phyloP scores from a whole-genome alignment of 441 rosid species.

The Isatis lusitanica region DNA sequence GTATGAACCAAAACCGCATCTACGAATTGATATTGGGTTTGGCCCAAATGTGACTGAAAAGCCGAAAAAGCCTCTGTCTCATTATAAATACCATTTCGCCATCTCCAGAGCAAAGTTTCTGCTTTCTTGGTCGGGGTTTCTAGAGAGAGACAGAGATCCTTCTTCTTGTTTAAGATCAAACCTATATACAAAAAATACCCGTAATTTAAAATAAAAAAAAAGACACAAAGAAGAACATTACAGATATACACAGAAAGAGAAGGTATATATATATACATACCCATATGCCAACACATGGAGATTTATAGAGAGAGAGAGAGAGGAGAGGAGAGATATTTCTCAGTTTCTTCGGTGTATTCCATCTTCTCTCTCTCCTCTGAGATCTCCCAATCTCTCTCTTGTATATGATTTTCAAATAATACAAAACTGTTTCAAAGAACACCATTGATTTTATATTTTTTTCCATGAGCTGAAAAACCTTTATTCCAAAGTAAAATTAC shows the following conservation, averaged over 20 bases:
- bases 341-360: conserved; percentile 27
- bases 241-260: conserved; percentile 33
- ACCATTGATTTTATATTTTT: conserved; percentile 7
- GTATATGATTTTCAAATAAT: neutral
- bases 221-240: conserved; percentile 25
- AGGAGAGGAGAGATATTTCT: conserved; percentile 25
- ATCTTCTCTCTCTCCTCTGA: conserved; percentile 18
- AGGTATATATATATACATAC: conserved; percentile 29
- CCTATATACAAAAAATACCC: neutral
- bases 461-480: conserved; percentile 10
- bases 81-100: conserved; percentile 42
- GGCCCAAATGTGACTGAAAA: neutral
- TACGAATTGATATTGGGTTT: neutral
- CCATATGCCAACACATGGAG: conserved; percentile 41
- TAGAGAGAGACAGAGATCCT: conserved; percentile 13
- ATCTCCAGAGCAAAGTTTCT: neutral
- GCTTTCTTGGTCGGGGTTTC: conserved; percentile 32
- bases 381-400: conserved; percentile 37
- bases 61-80: conserved; percentile 19
- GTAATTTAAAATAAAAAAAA: neutral
- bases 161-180: conserved; percentile 16
- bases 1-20: too few species aligned
- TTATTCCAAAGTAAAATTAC: conserved; percentile 12
- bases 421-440: conserved; percentile 25
- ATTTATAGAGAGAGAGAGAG: conserved; percentile 29